Conservation (phyloP, 176 grass and related monocot species). For the bread wheat (Triticum aestivum) region DNA sequence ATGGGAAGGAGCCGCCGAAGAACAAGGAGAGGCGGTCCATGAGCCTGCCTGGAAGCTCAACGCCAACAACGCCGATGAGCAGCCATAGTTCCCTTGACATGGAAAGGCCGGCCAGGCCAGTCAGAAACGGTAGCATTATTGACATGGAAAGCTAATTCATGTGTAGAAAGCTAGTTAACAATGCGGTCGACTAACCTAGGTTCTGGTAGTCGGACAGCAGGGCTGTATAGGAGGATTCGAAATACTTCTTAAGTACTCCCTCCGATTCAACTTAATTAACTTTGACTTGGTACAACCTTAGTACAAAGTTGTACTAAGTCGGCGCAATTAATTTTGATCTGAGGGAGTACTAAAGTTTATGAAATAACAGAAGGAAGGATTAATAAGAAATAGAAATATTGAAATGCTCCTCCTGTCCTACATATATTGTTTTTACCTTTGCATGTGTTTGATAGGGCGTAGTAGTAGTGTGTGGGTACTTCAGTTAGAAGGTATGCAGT, state of each 20-base stretch:
- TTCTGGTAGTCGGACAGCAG: background rate
- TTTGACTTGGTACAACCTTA: too few species aligned
- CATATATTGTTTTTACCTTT: background rate
- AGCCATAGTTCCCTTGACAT: slow-evolving; percentile 5
- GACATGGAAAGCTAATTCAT: slow-evolving; percentile 15
- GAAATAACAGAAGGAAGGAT: background rate
- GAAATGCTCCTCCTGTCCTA: background rate
- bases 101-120: slow-evolving; percentile 12
- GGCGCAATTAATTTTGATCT: too few species aligned
- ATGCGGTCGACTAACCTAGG: background rate
- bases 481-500: background rate
- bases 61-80: background rate
- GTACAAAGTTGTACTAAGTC: too few species aligned
- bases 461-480: background rate
- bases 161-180: too few species aligned
- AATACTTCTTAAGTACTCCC: background rate
- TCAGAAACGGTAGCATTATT: background rate
- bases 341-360: too few species aligned
- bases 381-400: background rate
- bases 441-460: background rate
- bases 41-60: slow-evolving; percentile 18
- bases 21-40: slow-evolving; percentile 1
- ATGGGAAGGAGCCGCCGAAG: slow-evolving; percentile 44
- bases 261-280: too few species aligned
- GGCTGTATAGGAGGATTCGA: background rate